Conservation (phyloP, 2,329 filamentous ascomycete genomes). For the Colletotrichum sp. region DNA sequence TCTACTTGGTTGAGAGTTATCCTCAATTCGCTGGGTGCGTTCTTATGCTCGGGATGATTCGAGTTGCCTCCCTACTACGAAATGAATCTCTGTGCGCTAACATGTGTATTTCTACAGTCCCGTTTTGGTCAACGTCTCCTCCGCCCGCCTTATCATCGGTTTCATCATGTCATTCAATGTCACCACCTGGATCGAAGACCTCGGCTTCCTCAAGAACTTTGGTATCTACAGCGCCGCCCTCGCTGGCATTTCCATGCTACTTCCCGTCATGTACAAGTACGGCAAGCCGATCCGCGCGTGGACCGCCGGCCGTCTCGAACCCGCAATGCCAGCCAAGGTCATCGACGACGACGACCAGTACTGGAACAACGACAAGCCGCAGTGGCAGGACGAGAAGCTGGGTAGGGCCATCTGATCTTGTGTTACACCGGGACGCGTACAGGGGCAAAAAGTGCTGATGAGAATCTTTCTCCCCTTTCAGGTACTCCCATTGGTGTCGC, state of each 20-base stretch:
- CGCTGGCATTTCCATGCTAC: constrained; percentile 30
- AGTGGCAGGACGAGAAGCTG: constrained; percentile 21
- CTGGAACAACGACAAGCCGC: constrained; percentile 16
- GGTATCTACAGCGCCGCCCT: constrained; percentile 35
- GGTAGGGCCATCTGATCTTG: neutral
- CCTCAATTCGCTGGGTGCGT: constrained; percentile 26
- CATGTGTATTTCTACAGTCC: constrained; percentile 22
- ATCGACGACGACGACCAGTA: constrained; percentile 21
- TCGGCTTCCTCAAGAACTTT: constrained; percentile 32
- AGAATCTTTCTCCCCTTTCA: neutral
- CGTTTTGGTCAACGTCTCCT: constrained; percentile 37
- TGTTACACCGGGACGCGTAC: neutral
- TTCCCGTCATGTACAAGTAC: constrained; percentile 31
- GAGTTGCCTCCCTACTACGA: neutral
- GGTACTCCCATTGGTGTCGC: neutral
- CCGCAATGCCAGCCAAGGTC: constrained; percentile 1
- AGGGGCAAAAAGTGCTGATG: neutral
- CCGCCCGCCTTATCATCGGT: constrained; percentile 32
- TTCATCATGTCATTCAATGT: constrained; percentile 33
- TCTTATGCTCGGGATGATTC: neutral
- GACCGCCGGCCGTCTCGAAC: constrained; percentile 21
- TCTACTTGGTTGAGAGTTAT: constrained; percentile 37
- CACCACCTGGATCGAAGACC: constrained; percentile 29
- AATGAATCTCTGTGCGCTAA: neutral
- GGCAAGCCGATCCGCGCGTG: constrained; percentile 22